Evolutionary conservation across 2,329 filamentous ascomycete species (phyloP), one percentile per base, ranked within the genome.

Genomic region (Acrodontium crateriforme): DNA sequence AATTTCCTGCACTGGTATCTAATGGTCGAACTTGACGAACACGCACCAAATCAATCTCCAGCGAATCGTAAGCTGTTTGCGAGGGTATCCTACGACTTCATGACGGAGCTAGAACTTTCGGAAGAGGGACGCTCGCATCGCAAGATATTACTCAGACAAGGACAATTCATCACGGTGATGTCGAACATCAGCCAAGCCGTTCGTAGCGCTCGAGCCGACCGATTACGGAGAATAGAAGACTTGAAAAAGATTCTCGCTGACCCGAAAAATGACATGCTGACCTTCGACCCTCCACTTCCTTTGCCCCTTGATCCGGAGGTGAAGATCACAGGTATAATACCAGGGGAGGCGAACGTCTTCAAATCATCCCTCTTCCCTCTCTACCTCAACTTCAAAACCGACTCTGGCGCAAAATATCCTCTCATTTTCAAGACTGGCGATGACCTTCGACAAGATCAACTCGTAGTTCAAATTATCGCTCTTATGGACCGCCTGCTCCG

Each of bases 1-100:
- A 98, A 92, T 50, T 93, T 91, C 56, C 72, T 98, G 29, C 82
- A 94, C 53, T 98, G 89, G 89, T 98, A 95, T 53, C 66, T 98
- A 2, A 94, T 94, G 75, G 89, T 98, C 2, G 91, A 98, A 56
- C 91, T 85, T 42, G 83, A 91, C 42, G 41, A 48, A 6, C 37
- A 42, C 11, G 29, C 35, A 4, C 72, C 74, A 3, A 78, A 83
- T 23, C 81, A 85, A 42, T 28, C 45, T 3, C 35, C 42, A 9
- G 68, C 74, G 13, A 73, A 76, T 31, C 78, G 81, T 24, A 80
- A 81, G 37, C 73, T 95, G 11, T 98, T 93, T 54, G 78, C 81
- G 16, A 84, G 87, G 44, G 81, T 98, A 6, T 85, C 89, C 34
- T 98, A 84, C 46, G 83, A 95, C 47, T 98, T 95, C 53, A 93